Evolutionary conservation across 75 land plant genomes (phyloP), one percentile per base, ranked within the genome.

Genomic region (Adiantum capillusveneris): DNA sequence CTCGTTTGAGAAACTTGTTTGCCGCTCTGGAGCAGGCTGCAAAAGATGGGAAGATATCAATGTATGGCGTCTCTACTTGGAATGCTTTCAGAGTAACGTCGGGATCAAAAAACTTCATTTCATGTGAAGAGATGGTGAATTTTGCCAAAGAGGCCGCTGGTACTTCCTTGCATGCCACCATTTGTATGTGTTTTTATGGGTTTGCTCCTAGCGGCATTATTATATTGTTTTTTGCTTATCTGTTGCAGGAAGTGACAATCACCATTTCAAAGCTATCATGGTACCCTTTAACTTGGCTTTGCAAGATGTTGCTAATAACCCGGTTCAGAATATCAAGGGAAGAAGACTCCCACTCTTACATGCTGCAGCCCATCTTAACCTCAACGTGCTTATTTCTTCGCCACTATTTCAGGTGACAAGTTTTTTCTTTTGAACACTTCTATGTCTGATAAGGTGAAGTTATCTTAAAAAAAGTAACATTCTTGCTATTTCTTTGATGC

Each of bases 251-350:
- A 67, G 72, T 3, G 72, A 70, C 7, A 31, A 52, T 18, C 72
- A 70, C 55, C 72, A 70, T 43, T 70, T 70, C 29, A 54, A 63
- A 42, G 56, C 63, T 14, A n/a, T 70, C 29, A 71, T 65, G 36
- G 41, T 63, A 17, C 72, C 72, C 29, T 56, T 53, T 36, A 70
- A 70, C 50, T 39, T 70, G 1, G 27, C n/a, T 26, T 26, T 70
- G 29, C 57, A 54, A 25, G 72, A 70, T 1, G 72, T 53, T 25
- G 57, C 67, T 22, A 56, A 36, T n/a, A 43, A n/a, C 0, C 19
- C 34, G 5, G 20, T 51, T 16, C 72, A 70, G 55, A 7, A 57
- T 1, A 68, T 70, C 21, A 26, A 56, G 36, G 72, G 67, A 25
- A 56, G 29, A 26, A 42, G 53, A 18, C 67, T 70, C 56, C 45